Evolutionary conservation across 495 filamentous ascomycete species (phyloP).

Genomic region (Cercophora sp.): DNA sequence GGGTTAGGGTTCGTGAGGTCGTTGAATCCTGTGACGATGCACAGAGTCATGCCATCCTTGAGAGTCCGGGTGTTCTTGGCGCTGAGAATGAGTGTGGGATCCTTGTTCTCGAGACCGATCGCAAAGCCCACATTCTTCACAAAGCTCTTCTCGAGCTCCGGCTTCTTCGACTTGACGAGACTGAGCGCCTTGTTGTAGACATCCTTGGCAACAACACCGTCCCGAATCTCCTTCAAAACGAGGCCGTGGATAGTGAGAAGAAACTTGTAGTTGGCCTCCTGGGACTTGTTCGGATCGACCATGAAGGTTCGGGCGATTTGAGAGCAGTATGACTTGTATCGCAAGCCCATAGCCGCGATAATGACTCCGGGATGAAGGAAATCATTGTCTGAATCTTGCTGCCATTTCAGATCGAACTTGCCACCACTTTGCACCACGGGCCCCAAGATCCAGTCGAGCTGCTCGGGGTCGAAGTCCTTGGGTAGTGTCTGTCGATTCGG

Average conservation of each 20-base stretch:
- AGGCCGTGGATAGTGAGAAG: conserved; percentile 78
- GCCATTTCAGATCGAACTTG: conserved; percentile 83
- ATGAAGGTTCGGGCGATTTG: conserved; percentile 88
- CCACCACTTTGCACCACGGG: conserved; percentile 96
- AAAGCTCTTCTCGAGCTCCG: conserved; percentile 91
- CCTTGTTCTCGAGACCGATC: conserved; percentile 87
- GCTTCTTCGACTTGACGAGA: conserved; percentile 79
- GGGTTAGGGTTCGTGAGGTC: conserved; percentile 79
- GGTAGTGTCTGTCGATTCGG: conserved; percentile 70
- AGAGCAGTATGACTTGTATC: conserved; percentile 92
- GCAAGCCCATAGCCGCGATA: conserved; percentile 80
- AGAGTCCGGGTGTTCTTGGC: conserved; percentile 76
- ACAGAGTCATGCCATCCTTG: conserved; percentile 95
- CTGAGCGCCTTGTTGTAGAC: conserved; percentile 82
- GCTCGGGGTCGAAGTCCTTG: conserved; percentile 78
- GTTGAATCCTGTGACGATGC: conserved; percentile 78
- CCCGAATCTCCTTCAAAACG: conserved; percentile 83
- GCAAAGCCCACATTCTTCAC: conserved; percentile 83
- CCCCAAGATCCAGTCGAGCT: conserved; percentile 89
- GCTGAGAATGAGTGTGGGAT: conserved; percentile 75
- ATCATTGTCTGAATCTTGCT: conserved; percentile 68
- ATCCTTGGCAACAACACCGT: conserved; percentile 83
- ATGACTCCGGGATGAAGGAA: conserved; percentile 93
- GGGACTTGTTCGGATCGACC: conserved; percentile 91
- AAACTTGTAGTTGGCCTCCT: conserved; percentile 93